Evolutionary conservation across 2,329 filamentous ascomycete genomes (phyloP), one percentile per base, ranked within the genome.

Genomic region (Pyricularia sp.): DNA sequence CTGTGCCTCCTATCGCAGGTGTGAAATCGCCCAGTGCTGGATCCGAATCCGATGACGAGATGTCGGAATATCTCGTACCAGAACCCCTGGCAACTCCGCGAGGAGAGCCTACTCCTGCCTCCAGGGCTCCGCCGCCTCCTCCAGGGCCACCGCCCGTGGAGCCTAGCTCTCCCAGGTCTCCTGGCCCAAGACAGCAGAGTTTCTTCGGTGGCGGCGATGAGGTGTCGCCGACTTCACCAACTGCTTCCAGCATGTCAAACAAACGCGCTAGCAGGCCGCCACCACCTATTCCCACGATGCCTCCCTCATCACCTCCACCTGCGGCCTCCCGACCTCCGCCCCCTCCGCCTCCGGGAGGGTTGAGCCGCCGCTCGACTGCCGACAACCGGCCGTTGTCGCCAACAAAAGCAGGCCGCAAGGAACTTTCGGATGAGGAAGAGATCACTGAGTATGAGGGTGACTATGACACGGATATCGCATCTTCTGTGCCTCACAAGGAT

Each of bases 401-500:
- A 19, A 75, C 77, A 65, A 72, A 70, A 28, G 72, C 81, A 67
- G 75, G 75, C 12, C 75, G 77, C 65, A 78, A 78, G 67, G 82
- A 78, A 28, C 88, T 89, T 35, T 86, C 86, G 35, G 87, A 88
- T 16, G 88, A 89, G 66, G 91, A 89, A 66, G 92, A 96, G 71
- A 83, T 91, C 40, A 96, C 91, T 0, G 93, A 97, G 72, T 97
- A 97, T 72, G 94, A 99, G 73, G 94, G 93, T 7, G 94, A 97
- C 72, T 97, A 97, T 73, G 94, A 97, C 70, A 97, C 94, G 7
- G 94, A 97, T 73, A 97, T 97, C 72, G 93, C 89, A 1, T 91
- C 93, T n/a, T 88, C 91, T 10, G 91, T 86, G n/a, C 91, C 90
- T 65, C 91, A 96, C 75, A 97, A 96, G 76, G 93, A 96, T 77